Percentiles rank a stretch among this genome's conserved stretches.
Evolutionary conservation across 1,139 yeast genomes (phyloP).

Genomic region (Kurtzmaniella natalensis): DNA sequence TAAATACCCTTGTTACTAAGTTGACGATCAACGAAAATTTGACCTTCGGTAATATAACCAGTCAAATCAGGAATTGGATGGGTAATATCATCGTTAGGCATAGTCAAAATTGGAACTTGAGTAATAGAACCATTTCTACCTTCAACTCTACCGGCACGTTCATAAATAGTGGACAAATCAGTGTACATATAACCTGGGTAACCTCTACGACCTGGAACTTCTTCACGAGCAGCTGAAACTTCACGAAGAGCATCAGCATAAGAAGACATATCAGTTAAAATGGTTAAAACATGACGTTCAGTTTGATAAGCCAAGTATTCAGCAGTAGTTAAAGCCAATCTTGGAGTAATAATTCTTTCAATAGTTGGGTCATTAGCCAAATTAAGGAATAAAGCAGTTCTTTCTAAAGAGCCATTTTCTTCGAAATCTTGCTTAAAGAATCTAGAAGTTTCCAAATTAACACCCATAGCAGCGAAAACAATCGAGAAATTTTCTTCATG

Average conservation of each 20-base stretch:
- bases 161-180: constrained; percentile 96
- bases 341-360: constrained; percentile 98
- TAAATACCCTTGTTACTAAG: constrained; percentile 92
- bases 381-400: constrained; percentile 93
- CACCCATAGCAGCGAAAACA: constrained; percentile 89
- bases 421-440: constrained; percentile 95
- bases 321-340: constrained; percentile 98
- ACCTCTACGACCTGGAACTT: constrained; percentile 99
- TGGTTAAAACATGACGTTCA: constrained; percentile 97
- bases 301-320: constrained; percentile 98
- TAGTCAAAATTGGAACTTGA: constrained; percentile 96
- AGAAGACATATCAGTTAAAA: constrained; percentile 97
- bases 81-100: constrained; percentile 99
- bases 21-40: constrained; percentile 95
- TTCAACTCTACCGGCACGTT: constrained; percentile 99
- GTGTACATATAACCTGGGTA: constrained; percentile 99
- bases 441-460: constrained; percentile 46
- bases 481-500: constrained; percentile 98
- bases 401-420: constrained; percentile 96
- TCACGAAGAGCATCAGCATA: constrained; percentile 99
- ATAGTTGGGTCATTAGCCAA: constrained; percentile 99
- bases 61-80: constrained; percentile 99
- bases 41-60: constrained; percentile 99
- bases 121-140: constrained; percentile 99
- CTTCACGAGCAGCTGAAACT: constrained; percentile 99